Evolutionary conservation across 2,329 filamentous ascomycete species (phyloP), one percentile per base, ranked within the genome.

Genomic region (Didymella segeticola): DNA sequence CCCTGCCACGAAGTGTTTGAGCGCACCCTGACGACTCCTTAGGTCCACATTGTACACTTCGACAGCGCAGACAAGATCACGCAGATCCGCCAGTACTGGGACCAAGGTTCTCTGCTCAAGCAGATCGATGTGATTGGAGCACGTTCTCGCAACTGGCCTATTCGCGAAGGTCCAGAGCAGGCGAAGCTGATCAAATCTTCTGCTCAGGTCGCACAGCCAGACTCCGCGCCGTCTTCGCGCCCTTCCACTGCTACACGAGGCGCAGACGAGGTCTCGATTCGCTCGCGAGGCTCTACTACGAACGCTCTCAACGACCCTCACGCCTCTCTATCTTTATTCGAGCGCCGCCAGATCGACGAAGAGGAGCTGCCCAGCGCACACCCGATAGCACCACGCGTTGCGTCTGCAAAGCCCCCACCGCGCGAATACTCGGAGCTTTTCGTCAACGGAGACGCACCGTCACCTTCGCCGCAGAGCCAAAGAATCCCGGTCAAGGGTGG

Each of bases 71-170:
- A 86, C 73, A 92, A 91, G 78, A 97, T 99, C 71, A 75, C 83
- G 55, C 91, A 95, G 74, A 90, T 98, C 61, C 90, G 93, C 64
- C 86, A 93, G 64, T 91, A 89, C 74, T 99, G 95, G 95, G 95
- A 99, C 74, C 95, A 99, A 76, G 93, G 88, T 57, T 89, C 91
- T 47, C 84, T 99, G 33, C 84, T 99, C 63, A 98, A 95, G 79
- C 89, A 96, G 75, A 84, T 97, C 60, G 93, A 97, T 58, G 87
- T 97, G 51, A 98, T 99, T 75, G 93, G 95, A 68, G 89, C 88
- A 71, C 88, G 89, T 47, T 91, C 90, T 51, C 90, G 89, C 74
- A 96, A 95, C 77, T 99, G 95, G 95, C 95, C 95, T 48, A 96
- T 99, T 71, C 86, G 87, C 64, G 92, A 96, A 72, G 89, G 88